Conservation (phyloP, 139 green algal genomes). For the Chlamydomonas sp. region DNA sequence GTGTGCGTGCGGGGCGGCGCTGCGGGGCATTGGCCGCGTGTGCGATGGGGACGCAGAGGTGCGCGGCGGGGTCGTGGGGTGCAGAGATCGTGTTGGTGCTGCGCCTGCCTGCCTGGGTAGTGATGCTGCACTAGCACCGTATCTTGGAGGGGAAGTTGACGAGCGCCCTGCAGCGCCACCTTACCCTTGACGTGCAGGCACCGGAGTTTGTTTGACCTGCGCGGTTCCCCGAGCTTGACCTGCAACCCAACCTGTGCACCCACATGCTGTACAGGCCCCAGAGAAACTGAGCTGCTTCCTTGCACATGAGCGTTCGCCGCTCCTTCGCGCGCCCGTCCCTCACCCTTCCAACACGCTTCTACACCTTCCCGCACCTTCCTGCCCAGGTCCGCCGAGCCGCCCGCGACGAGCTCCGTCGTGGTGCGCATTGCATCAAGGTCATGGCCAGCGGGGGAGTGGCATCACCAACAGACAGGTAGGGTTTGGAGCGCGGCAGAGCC, state of each 20-base stretch:
- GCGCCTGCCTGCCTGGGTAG: not conserved
- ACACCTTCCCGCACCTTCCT: not conserved
- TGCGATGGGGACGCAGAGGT: slow-evolving; percentile 75
- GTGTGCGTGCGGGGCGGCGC: slow-evolving; percentile 56
- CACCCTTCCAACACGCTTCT: not conserved
- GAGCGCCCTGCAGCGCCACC: too few relatives aligned
- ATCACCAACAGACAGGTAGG: slow-evolving; percentile 69
- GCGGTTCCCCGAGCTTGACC: too few relatives aligned
- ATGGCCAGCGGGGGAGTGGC: slow-evolving; percentile 76
- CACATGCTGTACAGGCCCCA: too few relatives aligned
- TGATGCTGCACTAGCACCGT: not conserved
- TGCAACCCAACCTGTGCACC: too few relatives aligned
- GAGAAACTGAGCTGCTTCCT: too few relatives aligned
- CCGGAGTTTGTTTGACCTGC: too few relatives aligned
- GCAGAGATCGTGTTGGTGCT: not conserved
- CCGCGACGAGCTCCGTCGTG: slow-evolving; percentile 74
- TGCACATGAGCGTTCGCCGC: too few relatives aligned
- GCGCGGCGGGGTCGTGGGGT: not conserved
- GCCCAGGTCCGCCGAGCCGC: slow-evolving; percentile 50
- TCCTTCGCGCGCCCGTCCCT: too few relatives aligned
- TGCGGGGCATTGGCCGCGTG: slow-evolving; percentile 71
- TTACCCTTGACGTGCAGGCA: too few relatives aligned
- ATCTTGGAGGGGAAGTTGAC: too few relatives aligned
- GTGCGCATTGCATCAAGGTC: slow-evolving; percentile 74
- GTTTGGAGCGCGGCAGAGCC: not conserved